Evolutionary conservation across 495 filamentous ascomycete species (phyloP).

Genomic region (Aspergillus affinis): DNA sequence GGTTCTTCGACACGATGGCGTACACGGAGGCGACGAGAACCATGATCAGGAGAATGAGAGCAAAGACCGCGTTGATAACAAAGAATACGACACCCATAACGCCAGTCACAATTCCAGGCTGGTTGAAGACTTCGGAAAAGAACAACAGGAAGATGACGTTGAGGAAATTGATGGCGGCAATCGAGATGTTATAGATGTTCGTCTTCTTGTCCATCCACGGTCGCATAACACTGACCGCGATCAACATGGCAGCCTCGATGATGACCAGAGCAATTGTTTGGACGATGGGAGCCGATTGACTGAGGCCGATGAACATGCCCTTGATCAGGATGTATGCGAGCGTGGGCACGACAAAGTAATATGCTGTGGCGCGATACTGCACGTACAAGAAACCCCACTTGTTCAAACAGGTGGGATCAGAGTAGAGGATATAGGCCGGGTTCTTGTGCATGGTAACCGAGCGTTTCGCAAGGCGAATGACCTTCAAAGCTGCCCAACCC

Average conservation of each 20-base stretch:
- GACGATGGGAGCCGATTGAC: slow-evolving; percentile 67
- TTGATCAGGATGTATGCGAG: slow-evolving; percentile 81
- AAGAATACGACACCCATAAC: slow-evolving; percentile 95
- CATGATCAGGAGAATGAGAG: slow-evolving; percentile 80
- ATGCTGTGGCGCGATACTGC: slow-evolving; percentile 93
- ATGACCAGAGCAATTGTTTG: slow-evolving; percentile 85
- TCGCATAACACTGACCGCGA: slow-evolving; percentile 74
- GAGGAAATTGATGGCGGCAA: slow-evolving; percentile 85
- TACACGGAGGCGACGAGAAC: slow-evolving; percentile 82
- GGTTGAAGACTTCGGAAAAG: slow-evolving; percentile 81
- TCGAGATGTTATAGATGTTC: slow-evolving; percentile 94
- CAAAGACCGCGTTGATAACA: slow-evolving; percentile 84
- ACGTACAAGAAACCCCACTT: slow-evolving; percentile 99
- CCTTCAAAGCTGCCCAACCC: slow-evolving; percentile 86
- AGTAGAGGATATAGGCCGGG: slow-evolving; percentile 96
- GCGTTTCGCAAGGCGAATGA: slow-evolving; percentile 82
- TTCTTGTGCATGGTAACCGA: slow-evolving; percentile 93
- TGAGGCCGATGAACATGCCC: slow-evolving; percentile 86
- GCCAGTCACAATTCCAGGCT: slow-evolving; percentile 84
- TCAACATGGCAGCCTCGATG: slow-evolving; percentile 79
- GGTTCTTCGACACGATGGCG: slow-evolving; percentile 89
- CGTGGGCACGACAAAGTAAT: slow-evolving; percentile 91
- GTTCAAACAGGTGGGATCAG: slow-evolving; percentile 87
- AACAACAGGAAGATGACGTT: slow-evolving; percentile 84
- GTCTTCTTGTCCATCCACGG: slow-evolving; percentile 99